Percentiles rank a stretch among this genome's conserved stretches.
These are phyloP conservation scores for Fraxinus cuspidata DNA, from an alignment of 257 asterid genomes.

Conservation along the genomic window DNA sequence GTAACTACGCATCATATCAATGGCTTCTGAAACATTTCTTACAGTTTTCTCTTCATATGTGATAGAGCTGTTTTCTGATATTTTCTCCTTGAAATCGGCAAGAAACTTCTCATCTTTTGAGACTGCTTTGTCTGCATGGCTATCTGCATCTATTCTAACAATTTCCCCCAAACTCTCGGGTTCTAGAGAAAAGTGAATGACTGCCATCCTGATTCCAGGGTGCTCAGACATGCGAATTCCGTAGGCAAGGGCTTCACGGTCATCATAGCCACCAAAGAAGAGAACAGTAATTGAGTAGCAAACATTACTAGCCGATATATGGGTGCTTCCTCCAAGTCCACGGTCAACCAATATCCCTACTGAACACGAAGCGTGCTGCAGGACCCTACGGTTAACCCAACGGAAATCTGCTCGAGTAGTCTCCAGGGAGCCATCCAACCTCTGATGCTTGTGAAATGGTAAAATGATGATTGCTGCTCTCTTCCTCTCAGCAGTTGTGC, in stretches of 20 bases:
- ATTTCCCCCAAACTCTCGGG: slow-evolving; percentile 20
- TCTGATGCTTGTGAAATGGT: slow-evolving; percentile 55
- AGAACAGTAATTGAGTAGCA: slow-evolving; percentile 38
- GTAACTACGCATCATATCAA: slow-evolving; percentile 19
- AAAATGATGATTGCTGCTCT: slow-evolving; percentile 45
- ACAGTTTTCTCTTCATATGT: slow-evolving; percentile 39
- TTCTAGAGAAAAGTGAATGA: slow-evolving; percentile 36
- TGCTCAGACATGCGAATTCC: slow-evolving; percentile 60
- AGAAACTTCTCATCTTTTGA: slow-evolving; percentile 37
- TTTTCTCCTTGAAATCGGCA: slow-evolving; percentile 29
- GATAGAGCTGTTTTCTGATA: slow-evolving; percentile 28
- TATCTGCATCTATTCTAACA: slow-evolving; percentile 26
- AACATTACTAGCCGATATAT: slow-evolving; percentile 52
- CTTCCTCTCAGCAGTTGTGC: slow-evolving; percentile 43
- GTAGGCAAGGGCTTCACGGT: slow-evolving; percentile 56
- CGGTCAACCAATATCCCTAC: slow-evolving; percentile 60
- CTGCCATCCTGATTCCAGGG: slow-evolving; percentile 49
- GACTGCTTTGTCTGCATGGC: neutral
- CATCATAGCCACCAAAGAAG: slow-evolving; percentile 60
- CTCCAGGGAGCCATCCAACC: slow-evolving; percentile 52
- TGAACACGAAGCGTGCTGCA: slow-evolving; percentile 48
- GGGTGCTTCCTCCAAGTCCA: slow-evolving; percentile 59
- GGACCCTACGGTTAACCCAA: slow-evolving; percentile 44
- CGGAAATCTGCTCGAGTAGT: slow-evolving; percentile 47
- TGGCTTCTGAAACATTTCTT: slow-evolving; percentile 27